phyloP scores from a whole-genome alignment of 768 basidiomycete genomes.

The Sutorius australiensis region DNA sequence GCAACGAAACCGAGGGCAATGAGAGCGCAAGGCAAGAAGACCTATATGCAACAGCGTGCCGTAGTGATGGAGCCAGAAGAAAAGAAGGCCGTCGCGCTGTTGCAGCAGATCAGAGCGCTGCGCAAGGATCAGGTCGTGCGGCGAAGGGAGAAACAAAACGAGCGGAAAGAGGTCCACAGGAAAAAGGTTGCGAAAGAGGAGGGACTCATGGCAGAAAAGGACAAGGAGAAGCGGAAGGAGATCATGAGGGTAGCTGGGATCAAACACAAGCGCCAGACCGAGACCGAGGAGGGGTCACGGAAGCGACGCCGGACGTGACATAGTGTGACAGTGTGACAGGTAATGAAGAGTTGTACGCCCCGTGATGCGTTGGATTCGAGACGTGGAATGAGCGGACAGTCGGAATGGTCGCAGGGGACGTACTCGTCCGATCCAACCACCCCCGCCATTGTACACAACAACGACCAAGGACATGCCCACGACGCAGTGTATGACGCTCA shows the following conservation, averaged over 20 bases:
- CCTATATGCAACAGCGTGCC: constrained; percentile 93
- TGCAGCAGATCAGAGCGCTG: constrained; percentile 92
- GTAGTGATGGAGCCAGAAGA: constrained; percentile 96
- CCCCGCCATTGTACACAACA: neutral
- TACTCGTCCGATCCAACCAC: constrained; percentile 11
- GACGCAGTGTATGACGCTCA: constrained; percentile 68
- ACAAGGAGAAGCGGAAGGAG: constrained; percentile 73
- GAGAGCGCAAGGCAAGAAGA: constrained; percentile 64
- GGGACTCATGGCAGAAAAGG: constrained; percentile 57
- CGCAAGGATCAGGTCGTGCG: constrained; percentile 81
- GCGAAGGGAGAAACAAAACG: constrained; percentile 84
- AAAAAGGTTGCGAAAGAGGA: constrained; percentile 76
- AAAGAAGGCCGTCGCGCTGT: constrained; percentile 81
- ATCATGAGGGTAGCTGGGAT: constrained; percentile 68
- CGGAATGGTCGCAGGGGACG: constrained; percentile 22
- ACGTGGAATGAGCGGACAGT: constrained; percentile 23
- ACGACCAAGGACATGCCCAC: constrained; percentile 22
- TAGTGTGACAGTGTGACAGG: constrained; percentile 17
- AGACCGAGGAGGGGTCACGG: constrained; percentile 51
- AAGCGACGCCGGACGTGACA: constrained; percentile 19
- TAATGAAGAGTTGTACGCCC: neutral
- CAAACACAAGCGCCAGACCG: constrained; percentile 65
- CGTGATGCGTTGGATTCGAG: constrained; percentile 1
- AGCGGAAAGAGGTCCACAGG: constrained; percentile 59
- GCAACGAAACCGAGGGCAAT: constrained; percentile 88